These are phyloP conservation scores for Metschnikowia koreensis DNA, from an alignment of 805 yeast species.

Conservation along the genomic window DNA sequence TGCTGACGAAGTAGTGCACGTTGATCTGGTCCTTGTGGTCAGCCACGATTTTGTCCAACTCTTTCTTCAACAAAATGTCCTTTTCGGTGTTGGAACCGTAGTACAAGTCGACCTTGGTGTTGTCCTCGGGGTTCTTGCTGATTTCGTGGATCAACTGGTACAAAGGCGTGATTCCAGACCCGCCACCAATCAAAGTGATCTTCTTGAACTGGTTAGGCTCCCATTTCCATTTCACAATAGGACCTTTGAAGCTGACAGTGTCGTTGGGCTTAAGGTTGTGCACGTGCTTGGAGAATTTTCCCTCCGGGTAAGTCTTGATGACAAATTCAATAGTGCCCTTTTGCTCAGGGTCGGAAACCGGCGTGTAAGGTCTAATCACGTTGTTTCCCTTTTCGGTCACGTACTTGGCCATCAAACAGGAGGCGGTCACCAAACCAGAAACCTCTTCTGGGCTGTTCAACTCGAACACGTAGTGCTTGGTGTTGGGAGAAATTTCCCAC, in stretches of 20 bases:
- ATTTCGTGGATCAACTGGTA: slow-evolving; percentile 81
- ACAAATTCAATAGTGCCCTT: slow-evolving; percentile 78
- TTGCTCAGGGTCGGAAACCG: slow-evolving; percentile 65
- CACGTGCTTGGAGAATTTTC: slow-evolving; percentile 79
- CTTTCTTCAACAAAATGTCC: slow-evolving; percentile 80
- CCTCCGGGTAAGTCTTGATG: slow-evolving; percentile 80
- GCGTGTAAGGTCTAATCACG: slow-evolving; percentile 89
- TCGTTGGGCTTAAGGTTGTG: slow-evolving; percentile 72
- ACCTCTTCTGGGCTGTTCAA: slow-evolving; percentile 64
- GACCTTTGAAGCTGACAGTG: slow-evolving; percentile 89
- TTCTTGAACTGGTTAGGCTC: slow-evolving; percentile 77
- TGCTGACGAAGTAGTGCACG: slow-evolving; percentile 78
- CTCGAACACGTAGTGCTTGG: slow-evolving; percentile 69
- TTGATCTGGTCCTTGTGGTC: slow-evolving; percentile 76
- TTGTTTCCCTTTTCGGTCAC: slow-evolving; percentile 80
- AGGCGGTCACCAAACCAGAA: slow-evolving; percentile 78
- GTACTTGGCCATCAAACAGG: slow-evolving; percentile 76
- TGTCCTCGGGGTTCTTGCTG: slow-evolving; percentile 76
- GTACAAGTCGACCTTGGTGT: slow-evolving; percentile 79
- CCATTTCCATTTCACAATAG: slow-evolving; percentile 89
- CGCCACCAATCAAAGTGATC: slow-evolving; percentile 88
- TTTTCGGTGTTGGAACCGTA: slow-evolving; percentile 75
- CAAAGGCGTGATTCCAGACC: slow-evolving; percentile 95
- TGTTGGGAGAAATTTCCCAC: slow-evolving; percentile 54
- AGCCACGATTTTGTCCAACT: slow-evolving; percentile 66